Conservation (phyloP, 352 stramenopile genomes). For the Phytophthora macrochlamydospora region DNA sequence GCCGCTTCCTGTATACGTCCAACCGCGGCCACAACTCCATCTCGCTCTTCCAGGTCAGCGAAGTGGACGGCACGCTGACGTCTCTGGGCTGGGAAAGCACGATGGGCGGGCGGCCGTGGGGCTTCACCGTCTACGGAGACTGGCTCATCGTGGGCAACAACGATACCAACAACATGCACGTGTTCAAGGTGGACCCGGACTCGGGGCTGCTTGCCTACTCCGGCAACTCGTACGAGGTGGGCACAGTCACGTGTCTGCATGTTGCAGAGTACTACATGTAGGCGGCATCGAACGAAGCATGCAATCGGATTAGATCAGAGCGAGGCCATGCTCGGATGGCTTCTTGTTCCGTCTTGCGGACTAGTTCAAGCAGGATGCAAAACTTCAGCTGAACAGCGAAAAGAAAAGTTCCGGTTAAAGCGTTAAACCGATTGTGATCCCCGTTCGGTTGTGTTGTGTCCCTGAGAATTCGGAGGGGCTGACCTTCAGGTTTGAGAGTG, state of each 20-base stretch:
- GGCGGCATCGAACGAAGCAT: neutral
- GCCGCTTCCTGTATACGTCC: constrained; percentile 62
- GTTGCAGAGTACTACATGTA: neutral
- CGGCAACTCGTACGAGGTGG: constrained; percentile 21
- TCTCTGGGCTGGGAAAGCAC: constrained; percentile 41
- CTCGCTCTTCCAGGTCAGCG: constrained; percentile 48
- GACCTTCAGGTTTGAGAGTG: no score
- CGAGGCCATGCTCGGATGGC: no score
- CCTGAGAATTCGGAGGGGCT: no score
- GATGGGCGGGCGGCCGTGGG: constrained; percentile 37
- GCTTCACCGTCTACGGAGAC: constrained; percentile 34
- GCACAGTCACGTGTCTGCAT: constrained; percentile 31
- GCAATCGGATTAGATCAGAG: no score
- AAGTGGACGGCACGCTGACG: constrained; percentile 35
- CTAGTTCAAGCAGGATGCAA: no score
- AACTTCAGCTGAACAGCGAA: no score
- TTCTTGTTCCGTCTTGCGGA: no score
- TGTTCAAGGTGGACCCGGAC: constrained; percentile 33
- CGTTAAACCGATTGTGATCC: no score
- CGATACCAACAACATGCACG: constrained; percentile 39
- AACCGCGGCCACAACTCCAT: constrained; percentile 73
- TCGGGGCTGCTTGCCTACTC: constrained; percentile 32
- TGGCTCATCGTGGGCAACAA: constrained; percentile 50
- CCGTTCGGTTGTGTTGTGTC: no score
- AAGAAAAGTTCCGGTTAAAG: no score